Percentiles rank a stretch among this genome's conserved stretches.
phyloP scores from a whole-genome alignment of 1,139 yeast genomes.

The Kurtzmaniella natalensis region DNA sequence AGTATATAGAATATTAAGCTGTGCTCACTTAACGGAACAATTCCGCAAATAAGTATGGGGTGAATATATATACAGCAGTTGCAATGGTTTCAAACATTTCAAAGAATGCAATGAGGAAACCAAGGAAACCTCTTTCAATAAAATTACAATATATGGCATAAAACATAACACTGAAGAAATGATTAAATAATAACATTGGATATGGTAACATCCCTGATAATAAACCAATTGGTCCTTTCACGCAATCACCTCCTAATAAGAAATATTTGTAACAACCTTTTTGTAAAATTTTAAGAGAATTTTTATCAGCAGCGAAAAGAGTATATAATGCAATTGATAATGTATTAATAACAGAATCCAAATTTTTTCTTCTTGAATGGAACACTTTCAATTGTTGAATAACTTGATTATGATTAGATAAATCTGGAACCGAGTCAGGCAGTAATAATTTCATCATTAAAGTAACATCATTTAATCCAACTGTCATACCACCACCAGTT shows the following conservation, averaged over 20 bases:
- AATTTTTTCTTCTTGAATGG: conserved; percentile 71
- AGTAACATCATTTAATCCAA: conserved; percentile 85
- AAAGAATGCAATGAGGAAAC: conserved; percentile 68
- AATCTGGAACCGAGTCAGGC: conserved; percentile 52
- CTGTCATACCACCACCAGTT: conserved; percentile 99
- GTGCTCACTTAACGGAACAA: conserved; percentile 20
- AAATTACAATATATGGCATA: conserved; percentile 75
- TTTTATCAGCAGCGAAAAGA: conserved; percentile 81
- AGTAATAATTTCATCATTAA: conserved; percentile 58
- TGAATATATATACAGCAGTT: conserved; percentile 75
- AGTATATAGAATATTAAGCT: no score
- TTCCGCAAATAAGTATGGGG: conserved; percentile 66
- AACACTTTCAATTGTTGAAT: conserved; percentile 55
- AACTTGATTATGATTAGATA: conserved; percentile 54
- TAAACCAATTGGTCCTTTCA: conserved; percentile 75
- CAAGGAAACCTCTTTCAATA: conserved; percentile 54
- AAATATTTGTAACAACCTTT: conserved; percentile 87
- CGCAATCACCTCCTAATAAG: conserved; percentile 76
- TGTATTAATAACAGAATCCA: conserved; percentile 84
- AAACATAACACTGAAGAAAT: conserved; percentile 87
- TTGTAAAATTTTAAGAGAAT: conserved; percentile 65
- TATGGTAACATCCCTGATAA: conserved; percentile 77
- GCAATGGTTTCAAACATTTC: conserved; percentile 66
- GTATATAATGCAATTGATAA: conserved; percentile 87
- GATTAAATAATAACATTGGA: conserved; percentile 72